phyloP scores from a whole-genome alignment of 352 stramenopile species.

The Phytophthora agathidicida region DNA sequence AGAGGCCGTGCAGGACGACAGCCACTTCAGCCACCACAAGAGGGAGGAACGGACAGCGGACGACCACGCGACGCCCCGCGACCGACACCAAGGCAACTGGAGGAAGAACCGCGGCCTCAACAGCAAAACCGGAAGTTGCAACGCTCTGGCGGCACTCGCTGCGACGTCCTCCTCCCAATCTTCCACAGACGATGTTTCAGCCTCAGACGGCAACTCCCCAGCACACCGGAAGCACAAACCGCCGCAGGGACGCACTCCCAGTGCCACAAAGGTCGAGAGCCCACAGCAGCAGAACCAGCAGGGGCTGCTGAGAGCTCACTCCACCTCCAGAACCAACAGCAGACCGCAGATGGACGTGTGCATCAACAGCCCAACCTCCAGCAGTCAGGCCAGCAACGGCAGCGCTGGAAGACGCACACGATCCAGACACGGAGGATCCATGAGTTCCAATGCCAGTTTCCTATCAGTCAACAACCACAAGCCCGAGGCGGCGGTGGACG shows the following conservation, averaged over 20 bases:
- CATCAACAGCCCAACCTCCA: conserved; percentile 19
- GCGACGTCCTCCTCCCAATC: not conserved
- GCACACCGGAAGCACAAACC: not conserved
- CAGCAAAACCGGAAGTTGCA: conserved; percentile 28
- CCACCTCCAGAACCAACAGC: conserved; percentile 9
- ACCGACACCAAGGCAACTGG: conserved; percentile 26
- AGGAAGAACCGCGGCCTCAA: conserved; percentile 27
- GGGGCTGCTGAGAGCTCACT: conserved; percentile 10
- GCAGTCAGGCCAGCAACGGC: conserved; percentile 9
- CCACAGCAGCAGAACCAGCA: conserved; percentile 10
- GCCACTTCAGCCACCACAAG: not conserved
- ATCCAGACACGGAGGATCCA: conserved; percentile 21
- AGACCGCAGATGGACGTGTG: conserved; percentile 2
- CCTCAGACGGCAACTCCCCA: conserved; percentile 10
- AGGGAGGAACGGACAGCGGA: not conserved
- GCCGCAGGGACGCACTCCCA: conserved; percentile 7
- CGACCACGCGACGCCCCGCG: conserved; percentile 3
- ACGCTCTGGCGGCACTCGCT: conserved; percentile 1
- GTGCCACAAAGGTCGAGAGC: conserved; percentile 4
- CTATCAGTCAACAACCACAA: conserved; percentile 16
- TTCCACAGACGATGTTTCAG: not conserved
- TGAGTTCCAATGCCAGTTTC: conserved; percentile 26
- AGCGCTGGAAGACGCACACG: conserved; percentile 13
- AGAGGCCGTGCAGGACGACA: conserved; percentile 2
- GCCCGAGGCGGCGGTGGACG: conserved; percentile 36